A percentile compares a stretch with the other conserved stretches of the same genome.
phyloP scores from a whole-genome alignment of 495 filamentous ascomycete species.

The Podospora appendiculata region DNA sequence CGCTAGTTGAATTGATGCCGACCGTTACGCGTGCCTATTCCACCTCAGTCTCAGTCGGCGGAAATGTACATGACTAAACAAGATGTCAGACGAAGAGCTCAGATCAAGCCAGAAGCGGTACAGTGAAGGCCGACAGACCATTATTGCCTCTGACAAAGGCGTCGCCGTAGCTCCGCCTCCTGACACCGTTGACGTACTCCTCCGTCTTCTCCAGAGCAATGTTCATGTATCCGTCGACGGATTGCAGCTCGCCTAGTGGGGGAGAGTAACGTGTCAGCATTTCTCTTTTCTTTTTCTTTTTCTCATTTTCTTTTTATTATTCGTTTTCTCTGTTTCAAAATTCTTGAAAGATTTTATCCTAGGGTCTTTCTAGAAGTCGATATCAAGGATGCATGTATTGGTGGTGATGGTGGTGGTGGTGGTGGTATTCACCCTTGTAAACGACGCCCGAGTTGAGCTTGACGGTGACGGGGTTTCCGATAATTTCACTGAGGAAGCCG shows the following conservation, averaged over 20 bases:
- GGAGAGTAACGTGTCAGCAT: neutral
- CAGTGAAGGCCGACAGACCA: conserved; percentile 42
- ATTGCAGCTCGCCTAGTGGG: conserved; percentile 74
- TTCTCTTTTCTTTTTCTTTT: neutral
- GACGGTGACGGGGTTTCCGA: conserved; percentile 83
- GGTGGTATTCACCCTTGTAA: conserved; percentile 66
- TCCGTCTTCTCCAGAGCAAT: conserved; percentile 92
- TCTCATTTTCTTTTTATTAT: no score
- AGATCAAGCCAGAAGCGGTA: neutral
- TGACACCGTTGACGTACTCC: conserved; percentile 78
- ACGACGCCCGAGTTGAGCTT: conserved; percentile 94
- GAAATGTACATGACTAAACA: conserved; percentile 58
- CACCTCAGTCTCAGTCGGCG: conserved; percentile 40
- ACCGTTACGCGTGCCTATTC: neutral
- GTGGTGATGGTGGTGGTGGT: neutral
- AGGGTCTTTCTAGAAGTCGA: no score
- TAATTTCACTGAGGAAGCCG: conserved; percentile 83
- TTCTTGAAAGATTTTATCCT: no score
- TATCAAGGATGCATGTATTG: neutral
- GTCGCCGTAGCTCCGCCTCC: conserved; percentile 80
- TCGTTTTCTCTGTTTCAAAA: no score
- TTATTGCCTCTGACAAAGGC: conserved; percentile 97
- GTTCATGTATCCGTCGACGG: conserved; percentile 99
- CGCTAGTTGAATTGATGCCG: no score
- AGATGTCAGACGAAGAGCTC: neutral